Evolutionary conservation across 1,284 basidiomycete species (phyloP).

Genomic region (Apiotrichum domesticum): DNA sequence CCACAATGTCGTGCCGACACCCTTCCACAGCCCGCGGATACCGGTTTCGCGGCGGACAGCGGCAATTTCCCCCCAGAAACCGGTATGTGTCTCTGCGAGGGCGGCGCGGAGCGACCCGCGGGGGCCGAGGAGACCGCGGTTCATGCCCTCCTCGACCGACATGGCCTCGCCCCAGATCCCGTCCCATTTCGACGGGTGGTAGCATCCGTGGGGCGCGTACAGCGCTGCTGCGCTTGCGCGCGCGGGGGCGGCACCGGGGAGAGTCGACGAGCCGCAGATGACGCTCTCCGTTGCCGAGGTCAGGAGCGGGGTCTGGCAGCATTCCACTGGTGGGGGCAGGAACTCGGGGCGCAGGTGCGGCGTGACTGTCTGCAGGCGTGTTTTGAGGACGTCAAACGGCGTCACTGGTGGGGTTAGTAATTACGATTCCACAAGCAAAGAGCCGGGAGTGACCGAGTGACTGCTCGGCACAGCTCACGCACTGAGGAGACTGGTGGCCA

Average conservation of each 20-base stretch:
- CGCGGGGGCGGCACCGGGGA: conserved; percentile 11
- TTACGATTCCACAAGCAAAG: background rate
- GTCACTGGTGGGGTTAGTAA: conserved; percentile 36
- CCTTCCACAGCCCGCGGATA: conserved; percentile 77
- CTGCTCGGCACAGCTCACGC: conserved; percentile 13
- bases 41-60: conserved; percentile 74
- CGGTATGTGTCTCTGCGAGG: conserved; percentile 30
- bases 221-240: background rate
- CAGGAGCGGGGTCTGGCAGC: conserved; percentile 38
- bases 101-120: conserved; percentile 10
- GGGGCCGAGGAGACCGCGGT: conserved; percentile 17
- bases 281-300: background rate
- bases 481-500: conserved; percentile 42
- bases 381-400: conserved; percentile 49
- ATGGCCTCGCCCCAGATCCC: conserved; percentile 47
- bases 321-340: conserved; percentile 22
- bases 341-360: conserved; percentile 24
- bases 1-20: conserved; percentile 77
- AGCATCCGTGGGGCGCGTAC: conserved; percentile 37
- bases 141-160: conserved; percentile 31
- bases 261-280: conserved; percentile 16
- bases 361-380: conserved; percentile 44
- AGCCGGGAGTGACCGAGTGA: no score
- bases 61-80: conserved; percentile 71
- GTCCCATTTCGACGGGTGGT: conserved; percentile 45